Base-by-base conservation (phyloP, 2,329 filamentous ascomycete genomes). In the Cryphonectria japonica region DNA sequence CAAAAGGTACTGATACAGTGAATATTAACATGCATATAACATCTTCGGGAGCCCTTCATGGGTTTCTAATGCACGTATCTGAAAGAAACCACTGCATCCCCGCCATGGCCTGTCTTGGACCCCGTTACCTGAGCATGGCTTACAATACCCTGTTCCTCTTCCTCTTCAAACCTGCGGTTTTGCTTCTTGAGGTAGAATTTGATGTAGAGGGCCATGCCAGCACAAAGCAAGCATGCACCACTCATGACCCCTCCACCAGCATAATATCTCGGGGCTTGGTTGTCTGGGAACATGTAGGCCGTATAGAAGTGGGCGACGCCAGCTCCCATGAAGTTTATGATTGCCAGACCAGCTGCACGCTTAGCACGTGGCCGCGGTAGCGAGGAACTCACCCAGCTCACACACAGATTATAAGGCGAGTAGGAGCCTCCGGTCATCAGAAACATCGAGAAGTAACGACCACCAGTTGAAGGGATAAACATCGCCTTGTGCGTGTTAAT, bases 311-410 rank as follows among this genome's bases (percentile, higher is more conserved):
- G 43, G 8, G 43, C 43, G 16, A 50, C 43, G 43, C 43, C 43
- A 50, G 43, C 43, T 7, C 43, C 43, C 43, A 50, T 50, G 19
- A 50, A 50, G 6, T 50, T 50, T 19, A 50, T 50, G 43, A 50
- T 50, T 2, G 43, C 43, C 19, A 50, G 16, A 50, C 19, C 43
- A 50, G 43, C 43, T 22, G 76, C 76, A 2, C 74, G 75, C 52
- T 76, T 76, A 11, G 76, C 70, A 7, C 74, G 72, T 0, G 76
- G 76, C 2, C 76, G 76, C 0, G 76, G 75, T 2, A 77, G 72
- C 4, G 76, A 76, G 0, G 75, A 73, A 62, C 75, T 76, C 54
- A 73, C 68, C 72, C 73, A 74, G n/a, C 70, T 72, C 41, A 74
- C 71, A 54, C 72, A 73, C 4, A 75, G 63, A 39, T 72, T 73